A percentile compares a stretch with the other conserved stretches of the same genome.
These are phyloP conservation scores for Botryococcus braunii DNA, from an alignment of 163 green algal genomes.

Conservation along the genomic window DNA sequence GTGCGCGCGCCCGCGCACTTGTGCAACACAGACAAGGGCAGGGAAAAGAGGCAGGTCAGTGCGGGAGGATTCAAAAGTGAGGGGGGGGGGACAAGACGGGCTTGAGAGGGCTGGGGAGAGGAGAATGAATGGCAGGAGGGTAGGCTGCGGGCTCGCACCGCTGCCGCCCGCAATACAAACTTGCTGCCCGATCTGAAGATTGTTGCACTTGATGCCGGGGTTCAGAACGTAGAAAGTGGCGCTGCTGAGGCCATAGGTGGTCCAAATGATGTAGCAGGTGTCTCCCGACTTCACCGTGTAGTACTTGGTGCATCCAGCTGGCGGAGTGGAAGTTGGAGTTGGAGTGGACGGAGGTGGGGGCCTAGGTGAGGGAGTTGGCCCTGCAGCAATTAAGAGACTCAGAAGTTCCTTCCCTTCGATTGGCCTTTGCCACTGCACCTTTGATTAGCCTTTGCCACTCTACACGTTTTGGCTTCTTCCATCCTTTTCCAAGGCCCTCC, in stretches of 20 bases:
- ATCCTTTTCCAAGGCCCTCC: no score
- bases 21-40: no score
- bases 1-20: no score
- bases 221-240: conserved; percentile 6
- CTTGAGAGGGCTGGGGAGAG: no score
- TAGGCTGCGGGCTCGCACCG: no score
- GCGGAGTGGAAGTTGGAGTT: neutral
- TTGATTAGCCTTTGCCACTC: no score
- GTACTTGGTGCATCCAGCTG: neutral
- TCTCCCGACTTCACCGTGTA: conserved; percentile 3
- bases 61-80: no score
- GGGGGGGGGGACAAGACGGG: no score
- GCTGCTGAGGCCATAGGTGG: neutral
- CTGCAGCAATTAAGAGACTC: neutral
- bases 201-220: conserved; percentile 7
- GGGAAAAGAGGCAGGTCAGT: no score
- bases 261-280: conserved; percentile 9
- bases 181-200: conserved; percentile 1
- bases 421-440: neutral
- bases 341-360: neutral
- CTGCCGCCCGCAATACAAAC: neutral
- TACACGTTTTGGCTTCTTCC: no score
- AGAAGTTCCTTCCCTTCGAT: neutral
- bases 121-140: no score
- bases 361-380: neutral